Evolutionary conservation across 2,329 filamentous ascomycete species (phyloP).

Genomic region (Didymella lethalis): DNA sequence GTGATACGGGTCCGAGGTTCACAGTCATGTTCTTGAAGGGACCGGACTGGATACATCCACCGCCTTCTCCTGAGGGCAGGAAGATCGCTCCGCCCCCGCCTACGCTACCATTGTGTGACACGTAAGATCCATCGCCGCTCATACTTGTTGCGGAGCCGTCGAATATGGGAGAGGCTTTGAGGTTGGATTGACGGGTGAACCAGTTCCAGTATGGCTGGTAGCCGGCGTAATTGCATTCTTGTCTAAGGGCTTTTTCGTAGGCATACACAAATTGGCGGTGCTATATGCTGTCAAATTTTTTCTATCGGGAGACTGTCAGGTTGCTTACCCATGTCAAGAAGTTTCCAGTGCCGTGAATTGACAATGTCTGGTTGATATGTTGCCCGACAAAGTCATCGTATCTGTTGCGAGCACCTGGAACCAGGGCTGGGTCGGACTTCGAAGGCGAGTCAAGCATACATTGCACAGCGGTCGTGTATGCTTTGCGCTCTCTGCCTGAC

Average conservation of each 20-base stretch:
- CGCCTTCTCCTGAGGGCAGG: slow-evolving; percentile 26
- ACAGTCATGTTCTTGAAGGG: slow-evolving; percentile 34
- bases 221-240: slow-evolving; percentile 51
- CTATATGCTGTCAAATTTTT: background rate
- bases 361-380: slow-evolving; percentile 32
- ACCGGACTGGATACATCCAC: slow-evolving; percentile 34
- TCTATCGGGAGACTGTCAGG: background rate
- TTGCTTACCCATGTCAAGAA: slow-evolving; percentile 37
- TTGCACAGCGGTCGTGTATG: slow-evolving; percentile 32
- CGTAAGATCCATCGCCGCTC: slow-evolving; percentile 30
- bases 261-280: slow-evolving; percentile 49
- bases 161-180: slow-evolving; percentile 38
- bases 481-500: slow-evolving; percentile 21
- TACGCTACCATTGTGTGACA: slow-evolving; percentile 32
- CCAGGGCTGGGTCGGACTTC: slow-evolving; percentile 17
- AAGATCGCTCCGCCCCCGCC: slow-evolving; percentile 23
- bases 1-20: slow-evolving; percentile 35
- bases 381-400: slow-evolving; percentile 41
- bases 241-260: slow-evolving; percentile 49
- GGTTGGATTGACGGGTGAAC: slow-evolving; percentile 37
- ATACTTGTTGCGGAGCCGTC: slow-evolving; percentile 49
- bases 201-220: slow-evolving; percentile 61
- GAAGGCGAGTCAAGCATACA: slow-evolving; percentile 30
- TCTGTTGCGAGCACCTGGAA: slow-evolving; percentile 33
- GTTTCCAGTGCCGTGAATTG: slow-evolving; percentile 32